Percentiles rank a stretch among this genome's conserved stretches.
Conservation (phyloP, 2,329 filamentous ascomycete genomes). For the Botrytis deweyae region DNA sequence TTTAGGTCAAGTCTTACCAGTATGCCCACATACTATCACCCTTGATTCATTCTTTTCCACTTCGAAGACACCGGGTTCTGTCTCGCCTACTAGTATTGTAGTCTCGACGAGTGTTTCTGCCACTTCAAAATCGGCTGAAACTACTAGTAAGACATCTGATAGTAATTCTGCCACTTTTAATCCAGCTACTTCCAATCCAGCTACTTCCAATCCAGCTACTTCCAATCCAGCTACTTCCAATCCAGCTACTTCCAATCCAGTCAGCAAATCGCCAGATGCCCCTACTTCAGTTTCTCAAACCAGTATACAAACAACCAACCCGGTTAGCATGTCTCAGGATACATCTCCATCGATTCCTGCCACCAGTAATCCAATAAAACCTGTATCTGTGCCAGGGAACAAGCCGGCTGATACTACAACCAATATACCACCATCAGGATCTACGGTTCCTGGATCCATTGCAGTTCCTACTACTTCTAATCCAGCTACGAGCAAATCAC, state of each 20-base stretch:
- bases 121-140: not conserved
- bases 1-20: constrained; percentile 9
- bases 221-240: not conserved
- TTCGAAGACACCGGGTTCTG: not conserved
- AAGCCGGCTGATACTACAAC: not conserved
- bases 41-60: constrained; percentile 5
- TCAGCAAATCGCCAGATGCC: not conserved
- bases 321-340: not conserved
- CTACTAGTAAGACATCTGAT: not conserved
- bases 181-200: not conserved
- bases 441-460: not conserved
- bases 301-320: not conserved
- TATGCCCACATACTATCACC: constrained; percentile 17
- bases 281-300: not conserved
- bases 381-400: not conserved
- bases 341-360: not conserved
- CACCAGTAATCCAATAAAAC: not conserved
- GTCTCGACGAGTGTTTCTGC: not conserved
- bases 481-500: not conserved
- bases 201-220: not conserved
- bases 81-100: not conserved
- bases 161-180: not conserved
- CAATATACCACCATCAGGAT: not conserved
- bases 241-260: not conserved
- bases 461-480: not conserved